Evolutionary conservation across 2,329 filamentous ascomycete genomes (phyloP), one percentile per base, ranked within the genome.

Genomic region (Coleophoma cylindrospora): DNA sequence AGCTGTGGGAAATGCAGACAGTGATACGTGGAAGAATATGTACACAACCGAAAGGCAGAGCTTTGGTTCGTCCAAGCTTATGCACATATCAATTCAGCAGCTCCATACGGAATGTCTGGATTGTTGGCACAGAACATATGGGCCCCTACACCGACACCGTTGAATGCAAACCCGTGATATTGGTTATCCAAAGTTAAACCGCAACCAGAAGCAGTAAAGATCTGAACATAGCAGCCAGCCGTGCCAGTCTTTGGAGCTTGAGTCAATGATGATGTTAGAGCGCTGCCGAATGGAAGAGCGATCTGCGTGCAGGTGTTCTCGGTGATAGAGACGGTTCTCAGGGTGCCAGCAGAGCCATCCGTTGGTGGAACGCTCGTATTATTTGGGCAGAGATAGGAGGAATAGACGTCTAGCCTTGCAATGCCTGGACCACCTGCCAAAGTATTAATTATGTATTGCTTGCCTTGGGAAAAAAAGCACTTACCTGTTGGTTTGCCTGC

Each of bases 121-220:
- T 45, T 48, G 27, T 34, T 40, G 27, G 40, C 43, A 46, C 48
- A 53, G 4, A 38, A 38, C 15, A 50, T 34, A 22, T 48, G 40
- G 21, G 27, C 48, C 14, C 48, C 45, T 21, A 53, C 22, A 34
- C 40, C 21, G 21, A 44, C 27, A 2, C 50, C 50, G 36, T 53
- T 43, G 21, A 47, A 50, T 0, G 43, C 22, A 27, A 50, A 53
- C 6, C 51, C 51, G 41, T 51, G 51, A 36, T 46, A 51, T 34
- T 54, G 15, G 37, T 54, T 54, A 15, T 45, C 38, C 19, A 45
- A 13, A 14, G 41, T 45, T 4, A 47, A 15, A 15, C 21, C 45
- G 17, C 51, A 54, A 11, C 43, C 45, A 13, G 4, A 13, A n/a
- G 40, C 3, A 9, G 12, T 21, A 21, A 41, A 50, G 5, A 49